Evolutionary conservation across 495 filamentous ascomycete genomes (phyloP).

Genomic region (Aspergillus affinis): DNA sequence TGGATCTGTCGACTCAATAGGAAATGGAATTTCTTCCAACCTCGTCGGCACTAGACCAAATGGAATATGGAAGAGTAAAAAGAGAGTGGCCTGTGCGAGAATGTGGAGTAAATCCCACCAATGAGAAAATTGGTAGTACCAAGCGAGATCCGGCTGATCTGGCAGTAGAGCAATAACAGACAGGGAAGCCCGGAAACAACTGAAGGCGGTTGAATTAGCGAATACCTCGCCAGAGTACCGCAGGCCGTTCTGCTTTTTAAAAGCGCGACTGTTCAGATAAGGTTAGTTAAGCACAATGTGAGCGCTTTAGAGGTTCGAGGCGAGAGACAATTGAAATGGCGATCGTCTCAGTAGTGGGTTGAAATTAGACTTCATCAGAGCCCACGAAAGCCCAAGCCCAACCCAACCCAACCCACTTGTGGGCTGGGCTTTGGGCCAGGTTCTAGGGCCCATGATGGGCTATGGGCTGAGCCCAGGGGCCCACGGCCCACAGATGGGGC

Average conservation of each 20-base stretch:
- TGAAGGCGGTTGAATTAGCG: neutral
- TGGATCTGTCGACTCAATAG: neutral
- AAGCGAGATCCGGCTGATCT: neutral
- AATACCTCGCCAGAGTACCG: neutral
- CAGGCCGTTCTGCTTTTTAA: neutral
- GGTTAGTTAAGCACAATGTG: neutral
- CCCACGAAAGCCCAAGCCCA: too few species aligned
- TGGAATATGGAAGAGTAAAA: neutral
- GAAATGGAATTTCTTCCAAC: neutral
- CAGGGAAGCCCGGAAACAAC: neutral
- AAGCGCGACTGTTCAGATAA: neutral
- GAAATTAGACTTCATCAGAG: too few species aligned
- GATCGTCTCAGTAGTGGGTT: neutral
- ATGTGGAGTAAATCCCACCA: neutral
- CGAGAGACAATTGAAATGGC: neutral
- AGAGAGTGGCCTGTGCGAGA: neutral
- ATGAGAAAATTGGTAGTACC: neutral
- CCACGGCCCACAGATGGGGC: too few species aligned
- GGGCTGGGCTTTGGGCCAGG: too few species aligned
- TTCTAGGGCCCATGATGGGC: too few species aligned
- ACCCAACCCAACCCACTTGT: too few species aligned
- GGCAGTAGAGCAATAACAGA: neutral
- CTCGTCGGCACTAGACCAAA: neutral
- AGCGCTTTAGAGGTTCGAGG: neutral
- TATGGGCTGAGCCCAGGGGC: too few species aligned